Evolutionary conservation across 192 early-diverging fungal genomes (phyloP).

Genomic region (Gaertneriomyces sp.): DNA sequence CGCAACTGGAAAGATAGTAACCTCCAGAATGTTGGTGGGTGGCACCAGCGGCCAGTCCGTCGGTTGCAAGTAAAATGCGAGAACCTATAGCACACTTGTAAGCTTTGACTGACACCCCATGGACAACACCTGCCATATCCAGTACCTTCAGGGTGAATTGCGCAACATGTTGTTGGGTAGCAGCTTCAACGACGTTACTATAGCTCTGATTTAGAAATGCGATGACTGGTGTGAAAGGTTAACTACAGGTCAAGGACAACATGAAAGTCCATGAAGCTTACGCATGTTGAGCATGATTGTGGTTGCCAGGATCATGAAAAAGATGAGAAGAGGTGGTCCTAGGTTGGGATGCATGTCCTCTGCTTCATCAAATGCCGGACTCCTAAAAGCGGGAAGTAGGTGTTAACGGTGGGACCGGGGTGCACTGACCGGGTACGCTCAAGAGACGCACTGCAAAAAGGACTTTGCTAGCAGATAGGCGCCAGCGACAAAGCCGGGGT

Average conservation of each 20-base stretch:
- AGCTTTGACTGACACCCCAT: background rate
- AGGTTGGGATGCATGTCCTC: conserved; percentile 20
- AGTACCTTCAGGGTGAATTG: conserved; percentile 24
- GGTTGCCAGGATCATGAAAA: conserved; percentile 22
- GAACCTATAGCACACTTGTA: conserved; percentile 12
- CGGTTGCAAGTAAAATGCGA: conserved; percentile 35
- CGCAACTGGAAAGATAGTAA: conserved; percentile 7
- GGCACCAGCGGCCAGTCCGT: conserved; percentile 28
- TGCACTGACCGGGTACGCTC: background rate
- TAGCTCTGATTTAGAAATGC: conserved; percentile 31
- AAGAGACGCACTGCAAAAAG: conserved; percentile 21
- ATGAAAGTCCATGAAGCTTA: background rate
- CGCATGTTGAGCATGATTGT: conserved; percentile 33
- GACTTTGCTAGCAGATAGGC: conserved; percentile 19
- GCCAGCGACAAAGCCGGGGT: conserved; percentile 14
- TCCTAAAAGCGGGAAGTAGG: background rate
- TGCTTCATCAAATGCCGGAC: conserved; percentile 23
- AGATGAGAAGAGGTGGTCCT: conserved; percentile 21
- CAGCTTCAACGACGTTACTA: conserved; percentile 17
- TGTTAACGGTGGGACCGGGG: background rate
- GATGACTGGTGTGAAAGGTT: conserved; percentile 8
- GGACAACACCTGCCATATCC: background rate
- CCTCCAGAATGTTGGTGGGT: conserved; percentile 20
- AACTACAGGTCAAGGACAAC: background rate
- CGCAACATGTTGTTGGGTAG: conserved; percentile 23